Base-by-base conservation (phyloP, 2,329 filamentous ascomycete genomes). In the Fusarium agapanthi region DNA sequence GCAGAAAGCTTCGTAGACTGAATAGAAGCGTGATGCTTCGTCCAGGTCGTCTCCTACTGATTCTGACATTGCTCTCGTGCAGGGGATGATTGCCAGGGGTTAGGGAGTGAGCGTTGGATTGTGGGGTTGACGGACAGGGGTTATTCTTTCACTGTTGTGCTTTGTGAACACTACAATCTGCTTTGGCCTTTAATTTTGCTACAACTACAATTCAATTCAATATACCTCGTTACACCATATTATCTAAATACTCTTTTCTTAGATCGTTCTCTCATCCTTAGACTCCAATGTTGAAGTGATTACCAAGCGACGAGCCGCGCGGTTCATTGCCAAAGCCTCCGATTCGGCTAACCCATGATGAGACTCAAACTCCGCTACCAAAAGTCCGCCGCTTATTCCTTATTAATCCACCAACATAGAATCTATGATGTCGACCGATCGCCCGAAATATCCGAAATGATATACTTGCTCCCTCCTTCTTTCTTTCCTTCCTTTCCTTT, bases 381-480 rank as follows among this genome's bases (percentile, higher is more conserved):
- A 55, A 61, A 51, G 28, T 56, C 68, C 30, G 62, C 47, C 30
- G 63, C 54, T 70, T 26, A 20, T 38, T 24, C 15, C 35, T 71
- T 71, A 71, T 43, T 71, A 65, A 71, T 64, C 68, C 70, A n/a
- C 35, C 26, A 38, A 38, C 14, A 16, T 16, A 16, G 20, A 47
- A 34, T 59, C 62, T 18, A 59, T 71, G 70, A 73, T 67, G 47
- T 37, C 47, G 60, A 41, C 61, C 69, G 71, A 73, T 47, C 50
- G 51, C 66, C 71, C 71, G 65, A 62, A 28, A 48, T 45, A 32
- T 40, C 71, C 65, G 68, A 65, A 48, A 57, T 51, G 56, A 26
- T 37, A 57, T 59, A 58, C 22, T 14, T 22, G 3, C 15, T 58
- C 32, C 7, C 30, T 50, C 28, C 35, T 54, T 30, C 11, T 14